phyloP scores from a whole-genome alignment of 1,284 basidiomycete species.

The Agaricales sp. region DNA sequence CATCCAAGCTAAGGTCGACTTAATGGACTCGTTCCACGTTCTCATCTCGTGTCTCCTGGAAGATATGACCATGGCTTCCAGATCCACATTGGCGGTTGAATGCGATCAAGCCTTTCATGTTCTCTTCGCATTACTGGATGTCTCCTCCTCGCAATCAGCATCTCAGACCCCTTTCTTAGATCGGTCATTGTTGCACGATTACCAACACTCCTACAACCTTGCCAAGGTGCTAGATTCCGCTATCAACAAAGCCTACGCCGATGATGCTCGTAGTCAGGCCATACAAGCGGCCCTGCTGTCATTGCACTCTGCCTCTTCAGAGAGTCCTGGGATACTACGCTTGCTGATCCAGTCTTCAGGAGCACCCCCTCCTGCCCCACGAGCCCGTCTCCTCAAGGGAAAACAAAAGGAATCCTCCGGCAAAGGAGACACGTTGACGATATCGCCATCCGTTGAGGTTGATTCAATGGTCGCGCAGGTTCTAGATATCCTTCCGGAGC shows the following conservation, averaged over 20 bases:
- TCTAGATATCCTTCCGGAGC: constrained; percentile 60
- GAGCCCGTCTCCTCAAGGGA: constrained; percentile 13
- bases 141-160: constrained; percentile 32
- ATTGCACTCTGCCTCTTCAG: constrained; percentile 18
- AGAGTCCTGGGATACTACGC: constrained; percentile 43
- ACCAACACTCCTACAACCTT: constrained; percentile 56
- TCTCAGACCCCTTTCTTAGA: constrained; percentile 62
- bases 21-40: constrained; percentile 58
- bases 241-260: constrained; percentile 32
- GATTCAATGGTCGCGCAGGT: constrained; percentile 54
- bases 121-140: constrained; percentile 45
- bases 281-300: constrained; percentile 40
- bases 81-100: constrained; percentile 29
- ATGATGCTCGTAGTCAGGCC: constrained; percentile 46
- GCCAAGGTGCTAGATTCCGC: constrained; percentile 34
- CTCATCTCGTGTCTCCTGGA: constrained; percentile 39
- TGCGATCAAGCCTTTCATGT: constrained; percentile 46
- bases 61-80: constrained; percentile 32
- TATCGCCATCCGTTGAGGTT: constrained; percentile 22
- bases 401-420: constrained; percentile 29
- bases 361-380: constrained; percentile 14
- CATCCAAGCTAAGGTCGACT: constrained; percentile 60
- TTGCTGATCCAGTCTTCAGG: constrained; percentile 53
- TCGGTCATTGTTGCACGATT: constrained; percentile 16
- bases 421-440: constrained; percentile 7